phyloP scores from a whole-genome alignment of 139 green algal genomes.

The Micractinium conductrix region DNA sequence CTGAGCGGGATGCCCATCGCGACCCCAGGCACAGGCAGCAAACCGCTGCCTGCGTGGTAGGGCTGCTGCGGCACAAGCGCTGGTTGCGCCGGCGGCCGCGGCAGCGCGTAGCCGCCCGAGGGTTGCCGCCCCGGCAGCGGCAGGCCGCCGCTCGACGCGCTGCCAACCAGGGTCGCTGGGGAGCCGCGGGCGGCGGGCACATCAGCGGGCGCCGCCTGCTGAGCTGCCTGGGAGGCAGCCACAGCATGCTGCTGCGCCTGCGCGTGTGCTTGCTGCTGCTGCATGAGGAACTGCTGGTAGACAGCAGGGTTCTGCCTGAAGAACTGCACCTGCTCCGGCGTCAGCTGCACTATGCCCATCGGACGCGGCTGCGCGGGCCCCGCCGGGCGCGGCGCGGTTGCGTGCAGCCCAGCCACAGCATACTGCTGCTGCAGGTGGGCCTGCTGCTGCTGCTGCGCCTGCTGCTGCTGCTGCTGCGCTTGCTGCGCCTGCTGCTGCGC shows the following conservation, averaged over 20 bases:
- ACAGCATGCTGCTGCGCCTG: not conserved
- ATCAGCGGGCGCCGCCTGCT: too few species aligned
- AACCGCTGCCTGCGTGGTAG: not conserved
- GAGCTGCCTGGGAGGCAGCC: not conserved
- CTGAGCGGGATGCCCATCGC: not conserved
- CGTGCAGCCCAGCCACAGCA: not conserved
- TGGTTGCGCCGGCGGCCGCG: too few species aligned
- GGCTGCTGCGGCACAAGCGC: not conserved
- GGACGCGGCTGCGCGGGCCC: not conserved
- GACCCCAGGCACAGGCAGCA: not conserved
- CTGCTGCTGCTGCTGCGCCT: not conserved
- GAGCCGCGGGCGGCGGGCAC: not conserved
- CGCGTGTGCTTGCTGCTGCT: not conserved
- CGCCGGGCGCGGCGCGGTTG: too few species aligned
- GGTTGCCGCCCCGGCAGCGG: not conserved
- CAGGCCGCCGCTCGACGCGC: not conserved
- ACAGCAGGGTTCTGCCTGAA: not conserved
- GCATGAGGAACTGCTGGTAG: not conserved
- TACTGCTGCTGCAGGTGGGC: slow-evolving; percentile 4
- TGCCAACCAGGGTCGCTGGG: not conserved
- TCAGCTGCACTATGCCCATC: not conserved
- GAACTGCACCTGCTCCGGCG: not conserved
- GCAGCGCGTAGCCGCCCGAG: not conserved
- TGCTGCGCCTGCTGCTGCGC: not conserved
- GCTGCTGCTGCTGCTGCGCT: not conserved